These are phyloP conservation scores for Lentinula sp. DNA, from an alignment of 768 basidiomycete species.

Conservation along the genomic window DNA sequence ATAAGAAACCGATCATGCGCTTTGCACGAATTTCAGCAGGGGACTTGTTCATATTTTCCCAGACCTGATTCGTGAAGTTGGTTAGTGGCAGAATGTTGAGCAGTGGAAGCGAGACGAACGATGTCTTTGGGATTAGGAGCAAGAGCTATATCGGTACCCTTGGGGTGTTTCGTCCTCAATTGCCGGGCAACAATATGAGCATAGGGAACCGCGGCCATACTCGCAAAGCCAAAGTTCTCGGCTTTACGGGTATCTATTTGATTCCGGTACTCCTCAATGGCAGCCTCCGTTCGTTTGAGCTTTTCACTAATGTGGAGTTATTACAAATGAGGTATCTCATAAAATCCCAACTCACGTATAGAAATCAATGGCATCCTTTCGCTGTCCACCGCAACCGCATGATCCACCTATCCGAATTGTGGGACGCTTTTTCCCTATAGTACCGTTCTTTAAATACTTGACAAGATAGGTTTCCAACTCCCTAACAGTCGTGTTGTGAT, in stretches of 20 bases:
- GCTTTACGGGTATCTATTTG: slow-evolving; percentile 71
- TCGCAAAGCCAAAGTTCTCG: slow-evolving; percentile 90
- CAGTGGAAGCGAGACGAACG: slow-evolving; percentile 32
- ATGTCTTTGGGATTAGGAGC: slow-evolving; percentile 91
- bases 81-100: not conserved
- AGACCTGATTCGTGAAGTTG: slow-evolving; percentile 49
- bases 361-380: slow-evolving; percentile 89
- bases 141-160: slow-evolving; percentile 63
- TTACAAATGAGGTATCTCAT: not conserved
- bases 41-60: slow-evolving; percentile 82
- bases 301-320: slow-evolving; percentile 31
- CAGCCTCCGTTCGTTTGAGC: slow-evolving; percentile 62
- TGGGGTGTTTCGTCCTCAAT: slow-evolving; percentile 61
- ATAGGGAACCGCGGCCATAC: slow-evolving; percentile 83
- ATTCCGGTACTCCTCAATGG: slow-evolving; percentile 66
- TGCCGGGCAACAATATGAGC: slow-evolving; percentile 80
- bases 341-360: slow-evolving; percentile 58
- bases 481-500: slow-evolving; percentile 90
- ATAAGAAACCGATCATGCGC: slow-evolving; percentile 68
- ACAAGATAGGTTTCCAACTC: slow-evolving; percentile 88
- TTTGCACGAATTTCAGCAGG: slow-evolving; percentile 62
- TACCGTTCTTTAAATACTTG: slow-evolving; percentile 81
- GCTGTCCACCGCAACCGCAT: slow-evolving; percentile 77
- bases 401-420: slow-evolving; percentile 74
- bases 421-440: slow-evolving; percentile 75